Percentiles rank a stretch among this genome's conserved stretches.
phyloP scores from a whole-genome alignment of 1,139 yeast species.

The Yamadazyma oceani region DNA sequence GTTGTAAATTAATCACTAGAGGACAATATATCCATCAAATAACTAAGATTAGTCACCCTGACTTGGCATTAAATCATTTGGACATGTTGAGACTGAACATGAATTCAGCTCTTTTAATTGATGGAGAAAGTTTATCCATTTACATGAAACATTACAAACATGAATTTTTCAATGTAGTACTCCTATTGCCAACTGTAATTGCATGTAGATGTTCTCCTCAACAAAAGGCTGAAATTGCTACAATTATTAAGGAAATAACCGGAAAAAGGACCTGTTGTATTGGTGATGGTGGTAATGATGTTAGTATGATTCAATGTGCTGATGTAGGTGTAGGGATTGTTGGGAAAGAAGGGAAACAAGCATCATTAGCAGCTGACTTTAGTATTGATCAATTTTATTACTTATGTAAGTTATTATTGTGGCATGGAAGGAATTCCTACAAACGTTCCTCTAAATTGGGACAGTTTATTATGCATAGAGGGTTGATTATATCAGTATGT shows the following conservation, averaged over 20 bases:
- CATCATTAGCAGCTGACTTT: constrained; percentile 95
- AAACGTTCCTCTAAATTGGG: constrained; percentile 93
- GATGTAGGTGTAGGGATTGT: constrained; percentile 99
- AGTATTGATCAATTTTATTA: constrained; percentile 91
- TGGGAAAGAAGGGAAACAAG: constrained; percentile 98
- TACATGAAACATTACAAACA: constrained; percentile 61
- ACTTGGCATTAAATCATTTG: constrained; percentile 67
- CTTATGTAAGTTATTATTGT: constrained; percentile 77
- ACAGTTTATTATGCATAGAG: constrained; percentile 95
- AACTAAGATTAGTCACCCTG: constrained; percentile 61
- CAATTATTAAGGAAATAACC: constrained; percentile 71
- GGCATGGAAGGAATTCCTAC: constrained; percentile 99
- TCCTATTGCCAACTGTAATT: constrained; percentile 83
- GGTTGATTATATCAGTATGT: constrained; percentile 90
- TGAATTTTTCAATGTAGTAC: constrained; percentile 77
- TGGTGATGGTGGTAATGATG: constrained; percentile 99
- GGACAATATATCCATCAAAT: constrained; percentile 93
- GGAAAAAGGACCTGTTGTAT: constrained; percentile 94
- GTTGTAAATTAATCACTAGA: constrained; percentile 86
- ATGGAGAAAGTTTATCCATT: constrained; percentile 84
- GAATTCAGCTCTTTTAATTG: constrained; percentile 83
- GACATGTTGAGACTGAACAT: constrained; percentile 66
- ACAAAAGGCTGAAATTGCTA: constrained; percentile 95
- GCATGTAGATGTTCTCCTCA: constrained; percentile 99
- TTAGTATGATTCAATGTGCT: constrained; percentile 97